Base-by-base conservation (phyloP, 306 rosid genomes). In the Quercus engelmannii region DNA sequence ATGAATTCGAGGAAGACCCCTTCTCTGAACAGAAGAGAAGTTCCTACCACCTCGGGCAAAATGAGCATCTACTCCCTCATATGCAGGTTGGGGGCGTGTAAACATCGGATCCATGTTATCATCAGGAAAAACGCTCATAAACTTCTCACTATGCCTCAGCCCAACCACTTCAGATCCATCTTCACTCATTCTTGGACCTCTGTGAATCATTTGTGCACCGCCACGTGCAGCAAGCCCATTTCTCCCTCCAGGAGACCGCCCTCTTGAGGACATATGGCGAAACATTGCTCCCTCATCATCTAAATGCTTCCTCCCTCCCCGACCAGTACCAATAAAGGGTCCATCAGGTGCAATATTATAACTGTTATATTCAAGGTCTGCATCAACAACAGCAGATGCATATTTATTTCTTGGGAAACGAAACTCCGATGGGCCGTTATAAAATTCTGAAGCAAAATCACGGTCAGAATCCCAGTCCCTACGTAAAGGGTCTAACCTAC, bases 401-500 rank as follows among this genome's bases (percentile, higher is more conserved):
- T 83, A 92, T 76, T 91, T 92, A 76, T 89, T 83, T 83, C 97
- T 87, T n/a, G 91, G 85, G 59, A 76, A 84, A 41, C 84, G 89
- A 78, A 77, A 94, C 79, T 88, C 94, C 56, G 83, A 80, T 83
- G 89, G 91, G 78, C 90, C 88, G 73, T 80, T 87, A 74, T 88
- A 86, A 83, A 86, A 84, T 75, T 90, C 93, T 8, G 95, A 87
- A 75, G 86, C 75, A 79, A 78, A 88, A 49, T 89, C 89, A 52
- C 81, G 92, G 58, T 85, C 92, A 80, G 92, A 86, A 61, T 86
- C 90, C 90, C 98, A 89, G 30, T 86, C 92, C 79, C 89, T 87
- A 6, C 87, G 87, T 18, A 52, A 73, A 19, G 79, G 77, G 75
- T 85, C 85, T 63, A 77, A 25, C 65, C 84, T 87, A 76, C 51